Evolutionary conservation across 1,284 basidiomycete genomes (phyloP).

Genomic region (Ustilago xerochloae): DNA sequence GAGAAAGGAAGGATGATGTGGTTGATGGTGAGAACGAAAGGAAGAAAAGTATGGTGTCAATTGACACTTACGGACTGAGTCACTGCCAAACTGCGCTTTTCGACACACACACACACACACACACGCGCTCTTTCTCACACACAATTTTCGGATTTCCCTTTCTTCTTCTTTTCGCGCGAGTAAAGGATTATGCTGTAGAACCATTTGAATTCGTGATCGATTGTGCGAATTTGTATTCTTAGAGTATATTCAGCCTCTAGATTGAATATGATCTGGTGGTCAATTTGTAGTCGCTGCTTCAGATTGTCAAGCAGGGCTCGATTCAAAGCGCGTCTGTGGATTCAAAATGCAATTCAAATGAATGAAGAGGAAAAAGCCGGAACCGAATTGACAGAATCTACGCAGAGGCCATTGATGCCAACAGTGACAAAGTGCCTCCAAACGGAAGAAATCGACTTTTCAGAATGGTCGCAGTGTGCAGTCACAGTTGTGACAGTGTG

Average conservation of each 20-base stretch:
- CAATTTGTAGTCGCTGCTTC: not conserved
- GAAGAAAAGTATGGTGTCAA: too few relatives aligned
- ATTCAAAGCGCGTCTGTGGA: not conserved
- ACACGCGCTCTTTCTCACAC: not conserved
- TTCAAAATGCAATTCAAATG: not conserved
- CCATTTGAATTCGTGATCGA: conserved; percentile 30
- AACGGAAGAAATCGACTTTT: conserved; percentile 10
- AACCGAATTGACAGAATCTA: conserved; percentile 16
- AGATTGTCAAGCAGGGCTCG: not conserved
- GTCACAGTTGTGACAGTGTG: not conserved
- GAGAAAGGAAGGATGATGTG: too few relatives aligned
- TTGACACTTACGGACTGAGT: too few relatives aligned
- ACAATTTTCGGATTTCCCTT: not conserved
- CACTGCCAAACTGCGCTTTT: not conserved
- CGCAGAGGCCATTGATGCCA: conserved; percentile 4
- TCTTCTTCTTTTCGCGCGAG: conserved; percentile 73
- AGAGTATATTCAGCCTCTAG: not conserved
- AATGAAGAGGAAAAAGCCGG: conserved; percentile 23
- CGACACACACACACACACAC: not conserved
- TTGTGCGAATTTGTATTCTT: not conserved
- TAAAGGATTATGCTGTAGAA: not conserved
- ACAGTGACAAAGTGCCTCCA: not conserved
- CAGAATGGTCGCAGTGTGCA: not conserved
- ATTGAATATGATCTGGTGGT: not conserved
- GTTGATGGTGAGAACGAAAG: too few relatives aligned